Conservation (phyloP, 2,329 filamentous ascomycete species). For the Fusarium oxysporum region DNA sequence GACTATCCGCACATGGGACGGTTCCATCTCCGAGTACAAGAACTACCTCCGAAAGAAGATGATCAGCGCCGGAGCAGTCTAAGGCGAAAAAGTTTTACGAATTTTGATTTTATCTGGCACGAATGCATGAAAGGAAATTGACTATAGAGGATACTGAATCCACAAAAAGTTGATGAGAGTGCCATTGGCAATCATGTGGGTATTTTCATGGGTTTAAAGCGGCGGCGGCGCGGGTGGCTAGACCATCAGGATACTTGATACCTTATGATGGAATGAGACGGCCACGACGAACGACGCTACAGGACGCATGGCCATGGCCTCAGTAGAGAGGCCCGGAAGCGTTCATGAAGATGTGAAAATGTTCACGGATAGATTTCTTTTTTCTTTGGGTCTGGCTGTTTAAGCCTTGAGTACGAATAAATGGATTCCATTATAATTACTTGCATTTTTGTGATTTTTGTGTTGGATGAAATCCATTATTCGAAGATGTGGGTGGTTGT, state of each 20-base stretch:
- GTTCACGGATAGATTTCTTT: constrained; percentile 51
- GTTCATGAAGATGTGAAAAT: constrained; percentile 47
- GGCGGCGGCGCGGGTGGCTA: constrained; percentile 38
- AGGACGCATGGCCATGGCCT: constrained; percentile 47
- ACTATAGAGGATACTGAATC: constrained; percentile 47
- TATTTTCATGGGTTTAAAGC: constrained; percentile 48
- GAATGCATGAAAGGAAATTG: constrained; percentile 42
- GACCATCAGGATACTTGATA: constrained; percentile 45
- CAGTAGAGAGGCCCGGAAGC: constrained; percentile 46
- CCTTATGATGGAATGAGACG: constrained; percentile 35
- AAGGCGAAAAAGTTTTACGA: constrained; percentile 51
- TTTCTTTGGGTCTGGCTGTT: constrained; percentile 42
- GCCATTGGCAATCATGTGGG: constrained; percentile 41
- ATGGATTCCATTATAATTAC: constrained; percentile 24
- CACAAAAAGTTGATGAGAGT: constrained; percentile 47
- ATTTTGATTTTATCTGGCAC: constrained; percentile 35
- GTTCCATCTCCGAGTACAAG: constrained; percentile 95
- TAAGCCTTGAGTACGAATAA: constrained; percentile 44
- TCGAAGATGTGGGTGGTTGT: too few relatives aligned
- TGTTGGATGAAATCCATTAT: not conserved
- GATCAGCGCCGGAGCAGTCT: constrained; percentile 87
- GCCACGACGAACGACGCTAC: constrained; percentile 45
- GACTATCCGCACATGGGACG: constrained; percentile 90
- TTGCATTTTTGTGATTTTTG: not conserved
- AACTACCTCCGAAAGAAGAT: constrained; percentile 99